Evolutionary conservation across 2,329 filamentous ascomycete species (phyloP).

Genomic region (Fusarium sp.): DNA sequence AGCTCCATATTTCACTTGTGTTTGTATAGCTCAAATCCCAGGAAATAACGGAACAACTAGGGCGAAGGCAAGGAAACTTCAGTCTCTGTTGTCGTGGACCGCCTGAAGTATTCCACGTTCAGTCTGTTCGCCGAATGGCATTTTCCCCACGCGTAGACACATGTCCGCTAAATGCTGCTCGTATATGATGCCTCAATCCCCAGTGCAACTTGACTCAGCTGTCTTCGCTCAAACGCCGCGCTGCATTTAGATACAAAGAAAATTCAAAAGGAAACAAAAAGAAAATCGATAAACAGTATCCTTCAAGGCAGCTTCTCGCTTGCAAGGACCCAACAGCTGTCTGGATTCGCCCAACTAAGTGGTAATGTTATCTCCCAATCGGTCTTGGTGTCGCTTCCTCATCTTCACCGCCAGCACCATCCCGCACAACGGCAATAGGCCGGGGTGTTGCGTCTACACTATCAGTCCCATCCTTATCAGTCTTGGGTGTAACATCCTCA

Average conservation of each 20-base stretch:
- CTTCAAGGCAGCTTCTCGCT: background rate
- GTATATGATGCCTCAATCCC: conserved; percentile 24
- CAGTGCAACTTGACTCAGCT: conserved; percentile 34
- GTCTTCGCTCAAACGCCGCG: conserved; percentile 46
- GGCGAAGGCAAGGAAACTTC: conserved; percentile 30
- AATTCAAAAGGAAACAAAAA: conserved; percentile 27
- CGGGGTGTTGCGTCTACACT: conserved; percentile 59
- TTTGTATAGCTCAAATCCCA: conserved; percentile 8
- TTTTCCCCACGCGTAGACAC: background rate
- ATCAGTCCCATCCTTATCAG: conserved; percentile 25
- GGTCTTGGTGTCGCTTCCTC: conserved; percentile 56
- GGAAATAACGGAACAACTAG: conserved; percentile 20
- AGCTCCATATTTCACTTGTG: conserved; percentile 7
- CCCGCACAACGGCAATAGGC: conserved; percentile 43
- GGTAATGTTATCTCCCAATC: conserved; percentile 39
- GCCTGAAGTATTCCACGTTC: conserved; percentile 29
- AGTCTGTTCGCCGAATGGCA: conserved; percentile 36
- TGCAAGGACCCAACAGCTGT: background rate
- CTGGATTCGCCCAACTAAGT: background rate
- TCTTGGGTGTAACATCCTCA: conserved; percentile 11
- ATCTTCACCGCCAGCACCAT: conserved; percentile 18
- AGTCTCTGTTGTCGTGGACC: conserved; percentile 21
- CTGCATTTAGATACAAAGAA: conserved; percentile 45
- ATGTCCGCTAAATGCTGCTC: conserved; percentile 11
- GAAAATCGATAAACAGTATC: conserved; percentile 4